These are phyloP conservation scores for Theileria orientalis DNA, from an alignment of 169 alveolate species.

Conservation along the genomic window DNA sequence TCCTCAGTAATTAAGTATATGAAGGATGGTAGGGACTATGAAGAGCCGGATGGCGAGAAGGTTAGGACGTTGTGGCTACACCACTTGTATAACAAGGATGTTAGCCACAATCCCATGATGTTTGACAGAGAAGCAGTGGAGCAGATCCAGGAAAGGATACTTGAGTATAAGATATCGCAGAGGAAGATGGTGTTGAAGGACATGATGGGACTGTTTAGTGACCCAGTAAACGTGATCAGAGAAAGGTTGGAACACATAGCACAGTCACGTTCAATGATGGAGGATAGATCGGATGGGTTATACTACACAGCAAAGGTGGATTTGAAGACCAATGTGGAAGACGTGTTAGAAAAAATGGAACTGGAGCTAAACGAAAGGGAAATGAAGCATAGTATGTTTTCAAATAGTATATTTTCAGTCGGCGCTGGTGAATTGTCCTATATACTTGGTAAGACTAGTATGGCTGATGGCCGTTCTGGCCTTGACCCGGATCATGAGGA, in stretches of 20 bases:
- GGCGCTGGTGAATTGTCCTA: neutral
- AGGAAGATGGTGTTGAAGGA: conserved; percentile 34
- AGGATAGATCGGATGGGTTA: conserved; percentile 9
- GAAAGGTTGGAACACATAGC: conserved; percentile 44
- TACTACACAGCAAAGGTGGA: conserved; percentile 16
- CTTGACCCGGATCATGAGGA: too few species aligned
- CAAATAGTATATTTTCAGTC: neutral
- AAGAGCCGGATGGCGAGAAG: neutral
- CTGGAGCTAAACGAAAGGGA: conserved; percentile 4
- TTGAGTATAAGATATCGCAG: conserved; percentile 11
- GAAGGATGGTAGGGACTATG: neutral
- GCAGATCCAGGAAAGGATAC: conserved; percentile 53
- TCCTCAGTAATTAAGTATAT: neutral
- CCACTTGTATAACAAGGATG: conserved; percentile 33
- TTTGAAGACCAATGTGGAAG: conserved; percentile 30
- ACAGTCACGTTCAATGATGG: conserved; percentile 34
- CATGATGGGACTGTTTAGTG: conserved; percentile 16
- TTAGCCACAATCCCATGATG: conserved; percentile 35
- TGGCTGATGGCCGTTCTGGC: neutral
- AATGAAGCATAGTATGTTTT: neutral
- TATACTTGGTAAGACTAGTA: neutral
- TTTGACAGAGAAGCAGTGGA: conserved; percentile 19
- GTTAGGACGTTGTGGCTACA: conserved; percentile 40
- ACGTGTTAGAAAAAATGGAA: conserved; percentile 35
- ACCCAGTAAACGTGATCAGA: conserved; percentile 31